A percentile compares a stretch with the other conserved stretches of the same genome.
These are phyloP conservation scores for Aspergillus neotritici DNA, from an alignment of 2,329 filamentous ascomycete genomes.

Conservation along the genomic window DNA sequence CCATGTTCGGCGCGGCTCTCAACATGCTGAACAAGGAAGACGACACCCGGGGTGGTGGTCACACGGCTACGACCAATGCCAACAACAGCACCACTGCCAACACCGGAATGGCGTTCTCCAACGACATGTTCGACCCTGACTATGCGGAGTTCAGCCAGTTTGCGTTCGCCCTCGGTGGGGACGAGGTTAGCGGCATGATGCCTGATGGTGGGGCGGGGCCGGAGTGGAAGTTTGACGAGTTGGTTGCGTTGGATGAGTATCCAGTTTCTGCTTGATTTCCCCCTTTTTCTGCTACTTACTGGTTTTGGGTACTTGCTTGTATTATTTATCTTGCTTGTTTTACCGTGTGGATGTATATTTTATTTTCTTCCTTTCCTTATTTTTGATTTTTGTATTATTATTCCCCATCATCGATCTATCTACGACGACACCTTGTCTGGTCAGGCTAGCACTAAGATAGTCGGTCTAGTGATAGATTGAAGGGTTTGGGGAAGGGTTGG, in stretches of 20 bases:
- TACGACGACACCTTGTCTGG: too few relatives aligned
- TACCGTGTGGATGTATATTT: background rate
- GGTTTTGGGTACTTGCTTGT: slow-evolving; percentile 3
- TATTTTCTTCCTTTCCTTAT: slow-evolving; percentile 3
- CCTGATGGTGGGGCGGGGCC: slow-evolving; percentile 11
- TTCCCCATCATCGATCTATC: too few relatives aligned
- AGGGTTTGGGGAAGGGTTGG: too few relatives aligned
- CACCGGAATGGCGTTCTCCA: slow-evolving; percentile 19
- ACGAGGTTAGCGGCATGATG: too few relatives aligned
- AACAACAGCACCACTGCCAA: too few relatives aligned
- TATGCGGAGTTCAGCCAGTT: slow-evolving; percentile 26
- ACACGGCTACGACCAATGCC: too few relatives aligned
- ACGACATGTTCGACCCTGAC: slow-evolving; percentile 26
- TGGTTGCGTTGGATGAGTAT: slow-evolving; percentile 29
- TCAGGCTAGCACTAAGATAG: too few relatives aligned
- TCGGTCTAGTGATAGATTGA: too few relatives aligned
- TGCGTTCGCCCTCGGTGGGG: slow-evolving; percentile 23
- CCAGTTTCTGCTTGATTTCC: slow-evolving; percentile 21
- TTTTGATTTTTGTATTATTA: slow-evolving; percentile 6
- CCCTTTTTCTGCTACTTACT: slow-evolving; percentile 9
- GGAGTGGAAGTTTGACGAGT: slow-evolving; percentile 30
- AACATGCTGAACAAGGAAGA: slow-evolving; percentile 11
- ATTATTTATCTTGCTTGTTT: slow-evolving; percentile 1
- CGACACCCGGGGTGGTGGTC: slow-evolving; percentile 3
- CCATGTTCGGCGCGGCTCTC: too few relatives aligned